Percentiles rank a stretch among this genome's conserved stretches.
phyloP scores from a whole-genome alignment of 495 filamentous ascomycete genomes.

The Monascus purpureus region DNA sequence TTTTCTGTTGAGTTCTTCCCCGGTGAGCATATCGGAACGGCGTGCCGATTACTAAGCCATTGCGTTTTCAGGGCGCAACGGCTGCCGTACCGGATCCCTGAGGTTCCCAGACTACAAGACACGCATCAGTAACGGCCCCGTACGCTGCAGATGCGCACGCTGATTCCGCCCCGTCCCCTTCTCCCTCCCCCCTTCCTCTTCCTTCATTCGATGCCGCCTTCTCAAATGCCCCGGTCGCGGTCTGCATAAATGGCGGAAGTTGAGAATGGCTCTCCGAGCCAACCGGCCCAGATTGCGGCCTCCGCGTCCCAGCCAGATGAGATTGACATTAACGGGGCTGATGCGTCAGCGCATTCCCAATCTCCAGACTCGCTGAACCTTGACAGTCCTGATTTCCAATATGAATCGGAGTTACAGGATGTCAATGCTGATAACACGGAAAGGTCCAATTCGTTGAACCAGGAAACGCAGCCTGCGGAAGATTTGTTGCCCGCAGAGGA shows the following conservation, averaged over 20 bases:
- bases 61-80: conserved; percentile 4
- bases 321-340: conserved; percentile 19
- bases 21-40: conserved; percentile 23
- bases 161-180: too few species aligned
- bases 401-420: conserved; percentile 16
- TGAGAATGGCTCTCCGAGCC: conserved; percentile 21
- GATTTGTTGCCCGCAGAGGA: conserved; percentile 7
- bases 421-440: conserved; percentile 12
- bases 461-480: conserved; percentile 8
- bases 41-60: conserved; percentile 6
- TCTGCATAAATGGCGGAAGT: conserved; percentile 33
- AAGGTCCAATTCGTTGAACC: conserved; percentile 4
- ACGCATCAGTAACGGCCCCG: too few species aligned
- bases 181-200: conserved; percentile 13
- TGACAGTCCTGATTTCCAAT: conserved; percentile 19
- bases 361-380: conserved; percentile 13
- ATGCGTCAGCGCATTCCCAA: conserved; percentile 15
- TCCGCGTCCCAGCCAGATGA: conserved; percentile 15
- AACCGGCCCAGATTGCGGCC: conserved; percentile 18
- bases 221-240: conserved; percentile 21
- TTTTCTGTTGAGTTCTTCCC: conserved; percentile 32
- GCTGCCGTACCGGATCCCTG: too few species aligned
- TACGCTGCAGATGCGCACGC: too few species aligned
- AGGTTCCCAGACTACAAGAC: conserved; percentile 9
- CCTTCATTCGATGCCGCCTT: conserved; percentile 18